Evolutionary conservation across 345 rosid genomes (phyloP).

Genomic region (Eucalyptus brandiana): DNA sequence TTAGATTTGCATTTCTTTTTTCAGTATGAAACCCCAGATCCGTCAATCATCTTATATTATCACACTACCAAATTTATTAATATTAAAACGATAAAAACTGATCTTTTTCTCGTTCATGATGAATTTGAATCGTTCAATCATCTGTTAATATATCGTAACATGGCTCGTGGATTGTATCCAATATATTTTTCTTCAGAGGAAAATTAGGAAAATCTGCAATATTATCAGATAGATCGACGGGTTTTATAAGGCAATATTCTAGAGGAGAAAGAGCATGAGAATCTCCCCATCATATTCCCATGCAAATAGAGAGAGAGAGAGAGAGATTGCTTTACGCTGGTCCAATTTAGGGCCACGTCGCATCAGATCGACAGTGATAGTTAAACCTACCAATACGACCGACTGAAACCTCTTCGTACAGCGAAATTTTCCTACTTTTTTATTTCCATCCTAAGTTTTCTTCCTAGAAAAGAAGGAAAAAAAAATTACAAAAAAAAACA

Average conservation of each 20-base stretch:
- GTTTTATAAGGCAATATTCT: neutral
- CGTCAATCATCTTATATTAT: accelerated
- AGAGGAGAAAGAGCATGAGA: neutral
- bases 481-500: too few species aligned
- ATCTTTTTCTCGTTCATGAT: accelerated
- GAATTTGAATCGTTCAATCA: accelerated
- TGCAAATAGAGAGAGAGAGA: neutral
- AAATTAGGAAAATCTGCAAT: neutral
- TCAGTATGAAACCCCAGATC: neutral
- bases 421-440: neutral
- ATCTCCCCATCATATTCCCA: neutral
- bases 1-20: neutral
- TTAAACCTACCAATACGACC: neutral
- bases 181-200: neutral
- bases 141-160: neutral
- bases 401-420: neutral
- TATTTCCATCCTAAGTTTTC: neutral
- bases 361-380: neutral
- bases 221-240: neutral
- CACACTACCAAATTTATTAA: neutral
- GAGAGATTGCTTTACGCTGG: neutral
- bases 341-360: neutral
- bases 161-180: neutral
- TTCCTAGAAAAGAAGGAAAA: neutral
- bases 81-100: accelerated